Evolutionary conservation across 1,139 yeast species (phyloP).

Genomic region (Torulaspora globosa): DNA sequence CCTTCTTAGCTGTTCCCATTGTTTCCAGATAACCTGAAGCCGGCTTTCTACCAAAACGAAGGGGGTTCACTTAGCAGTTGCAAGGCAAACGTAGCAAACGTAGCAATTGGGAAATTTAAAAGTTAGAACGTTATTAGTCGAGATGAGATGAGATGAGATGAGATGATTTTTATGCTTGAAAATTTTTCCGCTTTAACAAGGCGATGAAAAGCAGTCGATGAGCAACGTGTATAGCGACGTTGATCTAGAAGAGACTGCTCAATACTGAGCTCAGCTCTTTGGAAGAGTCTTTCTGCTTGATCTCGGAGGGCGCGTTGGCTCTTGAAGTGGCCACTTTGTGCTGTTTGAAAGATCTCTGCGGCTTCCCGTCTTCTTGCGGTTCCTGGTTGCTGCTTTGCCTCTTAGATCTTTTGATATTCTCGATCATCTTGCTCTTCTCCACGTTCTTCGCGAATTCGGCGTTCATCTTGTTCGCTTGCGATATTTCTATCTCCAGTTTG

Average conservation of each 20-base stretch:
- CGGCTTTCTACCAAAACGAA: background rate
- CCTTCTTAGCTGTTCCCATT: constrained; percentile 95
- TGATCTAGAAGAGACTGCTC: constrained; percentile 37
- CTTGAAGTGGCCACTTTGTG: constrained; percentile 60
- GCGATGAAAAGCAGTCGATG: constrained; percentile 1
- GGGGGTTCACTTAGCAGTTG: background rate
- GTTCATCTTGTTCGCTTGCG: constrained; percentile 84
- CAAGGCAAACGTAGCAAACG: background rate
- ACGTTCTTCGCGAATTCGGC: constrained; percentile 79
- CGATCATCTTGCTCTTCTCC: constrained; percentile 78
- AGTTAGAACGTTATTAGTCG: constrained; percentile 6
- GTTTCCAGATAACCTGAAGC: constrained; percentile 5
- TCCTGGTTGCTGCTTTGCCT: constrained; percentile 30
- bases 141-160: constrained; percentile 24
- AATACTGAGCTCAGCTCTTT: constrained; percentile 47
- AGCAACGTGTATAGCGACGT: constrained; percentile 5
- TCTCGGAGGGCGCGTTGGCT: constrained; percentile 53
- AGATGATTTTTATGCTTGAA: constrained; percentile 9
- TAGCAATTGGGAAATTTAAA: background rate
- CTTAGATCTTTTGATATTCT: constrained; percentile 52
- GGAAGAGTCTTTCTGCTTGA: constrained; percentile 43
- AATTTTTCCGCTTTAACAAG: constrained; percentile 7
- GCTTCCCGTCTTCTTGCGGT: constrained; percentile 29
- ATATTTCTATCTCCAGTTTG: constrained; percentile 78
- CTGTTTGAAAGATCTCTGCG: constrained; percentile 58